Evolutionary conservation across 2,329 filamentous ascomycete genomes (phyloP).

Genomic region (Colletotrichum sidae): DNA sequence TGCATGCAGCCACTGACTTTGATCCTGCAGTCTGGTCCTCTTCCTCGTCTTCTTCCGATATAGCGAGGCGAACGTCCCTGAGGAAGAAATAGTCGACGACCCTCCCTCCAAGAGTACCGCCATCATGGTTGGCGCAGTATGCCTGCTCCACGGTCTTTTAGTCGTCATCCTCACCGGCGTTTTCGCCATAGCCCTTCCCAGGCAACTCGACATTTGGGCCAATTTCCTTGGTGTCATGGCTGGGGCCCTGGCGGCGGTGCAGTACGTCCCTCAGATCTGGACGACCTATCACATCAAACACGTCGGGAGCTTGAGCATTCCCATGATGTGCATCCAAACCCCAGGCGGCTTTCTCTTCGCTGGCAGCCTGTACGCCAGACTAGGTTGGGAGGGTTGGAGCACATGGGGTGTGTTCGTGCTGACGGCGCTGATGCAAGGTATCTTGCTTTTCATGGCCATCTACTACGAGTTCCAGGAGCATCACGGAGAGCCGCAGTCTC

Average conservation of each 20-base stretch:
- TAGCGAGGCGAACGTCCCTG: conserved; percentile 61
- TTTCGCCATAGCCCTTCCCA: conserved; percentile 72
- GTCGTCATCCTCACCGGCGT: conserved; percentile 76
- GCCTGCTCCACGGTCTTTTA: conserved; percentile 80
- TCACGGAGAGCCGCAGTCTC: conserved; percentile 44
- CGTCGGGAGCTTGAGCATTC: conserved; percentile 90
- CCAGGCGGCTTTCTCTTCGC: conserved; percentile 93
- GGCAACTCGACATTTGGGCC: conserved; percentile 80
- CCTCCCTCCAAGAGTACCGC: conserved; percentile 82
- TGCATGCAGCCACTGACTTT: conserved; percentile 1
- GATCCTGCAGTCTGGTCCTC: conserved; percentile 77
- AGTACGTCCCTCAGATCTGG: conserved; percentile 96
- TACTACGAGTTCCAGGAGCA: conserved; percentile 73
- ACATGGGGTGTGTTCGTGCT: conserved; percentile 93
- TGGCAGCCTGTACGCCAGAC: conserved; percentile 80
- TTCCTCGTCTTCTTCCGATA: conserved; percentile 94
- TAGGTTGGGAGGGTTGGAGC: conserved; percentile 90
- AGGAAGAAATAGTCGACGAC: conserved; percentile 61
- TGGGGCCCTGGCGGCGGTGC: conserved; percentile 82
- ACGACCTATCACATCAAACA: conserved; percentile 89
- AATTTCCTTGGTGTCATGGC: conserved; percentile 86
- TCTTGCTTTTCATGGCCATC: conserved; percentile 82
- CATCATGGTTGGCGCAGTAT: conserved; percentile 77
- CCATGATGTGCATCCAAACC: conserved; percentile 98
- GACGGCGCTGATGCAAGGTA: conserved; percentile 86